Evolutionary conservation across 495 filamentous ascomycete species (phyloP).

Genomic region (Neurospora sp.): DNA sequence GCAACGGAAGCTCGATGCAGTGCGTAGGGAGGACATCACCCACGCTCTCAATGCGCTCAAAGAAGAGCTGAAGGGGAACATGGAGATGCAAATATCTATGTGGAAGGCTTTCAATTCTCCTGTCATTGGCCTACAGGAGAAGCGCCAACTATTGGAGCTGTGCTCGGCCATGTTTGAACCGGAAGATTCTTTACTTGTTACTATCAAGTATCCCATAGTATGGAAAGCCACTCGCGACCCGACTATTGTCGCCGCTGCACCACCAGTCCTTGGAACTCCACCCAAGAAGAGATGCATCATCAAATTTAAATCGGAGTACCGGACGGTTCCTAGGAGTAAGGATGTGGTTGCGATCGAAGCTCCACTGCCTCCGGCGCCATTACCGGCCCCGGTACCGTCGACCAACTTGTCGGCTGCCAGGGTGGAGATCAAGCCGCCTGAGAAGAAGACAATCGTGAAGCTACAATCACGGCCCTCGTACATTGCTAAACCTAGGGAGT

Average conservation of each 20-base stretch:
- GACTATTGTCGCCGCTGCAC: background rate
- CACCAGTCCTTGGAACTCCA: background rate
- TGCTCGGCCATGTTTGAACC: conserved; percentile 64
- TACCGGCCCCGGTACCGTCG: conserved; percentile 3
- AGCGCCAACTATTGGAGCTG: conserved; percentile 66
- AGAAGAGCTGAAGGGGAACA: conserved; percentile 52
- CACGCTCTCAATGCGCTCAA: conserved; percentile 70
- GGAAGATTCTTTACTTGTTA: conserved; percentile 49
- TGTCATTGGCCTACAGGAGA: conserved; percentile 54
- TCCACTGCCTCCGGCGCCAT: conserved; percentile 7
- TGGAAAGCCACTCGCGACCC: conserved; percentile 51
- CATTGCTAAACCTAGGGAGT: background rate
- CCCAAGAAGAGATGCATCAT: conserved; percentile 19
- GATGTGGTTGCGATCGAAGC: conserved; percentile 1
- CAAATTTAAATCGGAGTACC: conserved; percentile 22
- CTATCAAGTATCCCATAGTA: conserved; percentile 58
- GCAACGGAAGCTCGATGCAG: conserved; percentile 56
- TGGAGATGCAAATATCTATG: conserved; percentile 54
- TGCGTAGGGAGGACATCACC: conserved; percentile 62
- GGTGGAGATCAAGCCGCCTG: conserved; percentile 18
- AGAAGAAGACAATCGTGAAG: conserved; percentile 20
- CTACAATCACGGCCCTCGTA: background rate
- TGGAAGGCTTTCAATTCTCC: conserved; percentile 71
- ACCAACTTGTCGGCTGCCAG: background rate
- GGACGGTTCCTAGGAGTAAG: conserved; percentile 21